Evolutionary conservation across 208 protist species (phyloP).

Genomic region (Trichomonas gallinae): DNA sequence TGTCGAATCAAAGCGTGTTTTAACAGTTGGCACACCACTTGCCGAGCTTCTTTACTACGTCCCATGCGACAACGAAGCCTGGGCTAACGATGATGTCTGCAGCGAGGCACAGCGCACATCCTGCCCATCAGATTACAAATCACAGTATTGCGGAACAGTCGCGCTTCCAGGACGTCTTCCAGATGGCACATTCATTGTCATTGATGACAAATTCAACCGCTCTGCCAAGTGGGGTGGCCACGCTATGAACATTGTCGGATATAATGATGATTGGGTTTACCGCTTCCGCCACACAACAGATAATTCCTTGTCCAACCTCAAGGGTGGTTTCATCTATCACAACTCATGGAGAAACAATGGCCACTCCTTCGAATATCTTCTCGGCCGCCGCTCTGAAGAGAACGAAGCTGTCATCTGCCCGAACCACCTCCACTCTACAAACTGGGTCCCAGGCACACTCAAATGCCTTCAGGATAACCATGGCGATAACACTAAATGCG

Average conservation of each 20-base stretch:
- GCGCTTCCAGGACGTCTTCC: neutral
- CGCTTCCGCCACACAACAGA: neutral
- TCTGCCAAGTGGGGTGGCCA: neutral
- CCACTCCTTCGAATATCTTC: neutral
- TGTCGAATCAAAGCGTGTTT: neutral
- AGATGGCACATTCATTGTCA: neutral
- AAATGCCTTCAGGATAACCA: neutral
- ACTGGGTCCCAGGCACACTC: neutral
- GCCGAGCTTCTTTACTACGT: neutral
- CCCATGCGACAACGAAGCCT: neutral
- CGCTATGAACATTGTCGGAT: neutral
- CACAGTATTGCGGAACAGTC: neutral
- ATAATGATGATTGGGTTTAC: constrained; percentile 4
- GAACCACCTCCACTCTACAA: neutral
- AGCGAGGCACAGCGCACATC: neutral
- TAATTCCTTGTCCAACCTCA: neutral
- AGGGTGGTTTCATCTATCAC: neutral
- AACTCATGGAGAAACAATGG: neutral
- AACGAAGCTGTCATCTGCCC: constrained; percentile 6
- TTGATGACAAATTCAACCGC: neutral
- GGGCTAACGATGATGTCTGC: neutral
- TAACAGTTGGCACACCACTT: neutral
- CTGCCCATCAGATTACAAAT: neutral
- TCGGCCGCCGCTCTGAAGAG: neutral
- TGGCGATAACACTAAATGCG: neutral